These are phyloP conservation scores for Fusarium begoniae DNA, from an alignment of 2,329 filamentous ascomycete species.

Conservation along the genomic window DNA sequence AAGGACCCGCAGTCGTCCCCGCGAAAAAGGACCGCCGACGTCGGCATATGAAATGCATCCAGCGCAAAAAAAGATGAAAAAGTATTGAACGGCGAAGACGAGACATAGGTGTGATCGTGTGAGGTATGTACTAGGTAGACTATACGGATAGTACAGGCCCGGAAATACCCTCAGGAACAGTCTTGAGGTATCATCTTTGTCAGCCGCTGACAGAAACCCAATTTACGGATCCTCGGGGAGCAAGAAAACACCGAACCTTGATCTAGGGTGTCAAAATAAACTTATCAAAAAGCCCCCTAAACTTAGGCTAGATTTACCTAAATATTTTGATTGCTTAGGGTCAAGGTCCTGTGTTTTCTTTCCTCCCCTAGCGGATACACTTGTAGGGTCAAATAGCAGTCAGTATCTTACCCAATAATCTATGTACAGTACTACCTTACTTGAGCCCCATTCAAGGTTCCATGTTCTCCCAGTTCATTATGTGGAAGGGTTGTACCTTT, in stretches of 20 bases:
- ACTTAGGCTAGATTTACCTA: too few relatives aligned
- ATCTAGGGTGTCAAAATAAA: too few relatives aligned
- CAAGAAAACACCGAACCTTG: too few relatives aligned
- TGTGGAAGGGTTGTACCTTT: constrained; percentile 12
- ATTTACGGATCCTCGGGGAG: too few relatives aligned
- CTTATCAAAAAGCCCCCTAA: too few relatives aligned
- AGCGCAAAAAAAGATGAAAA: constrained; percentile 14
- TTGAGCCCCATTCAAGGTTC: constrained; percentile 7
- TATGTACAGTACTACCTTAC: background rate
- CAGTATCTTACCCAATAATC: background rate
- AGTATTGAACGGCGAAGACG: background rate
- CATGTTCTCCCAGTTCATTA: background rate
- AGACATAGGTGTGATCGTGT: background rate
- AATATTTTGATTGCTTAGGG: too few relatives aligned
- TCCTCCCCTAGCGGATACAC: too few relatives aligned
- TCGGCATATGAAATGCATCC: constrained; percentile 34
- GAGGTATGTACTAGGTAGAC: background rate
- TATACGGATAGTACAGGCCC: constrained; percentile 1
- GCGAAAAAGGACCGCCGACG: constrained; percentile 37
- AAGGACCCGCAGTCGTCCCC: constrained; percentile 25
- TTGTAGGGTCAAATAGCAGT: constrained; percentile 1
- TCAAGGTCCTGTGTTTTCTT: too few relatives aligned
- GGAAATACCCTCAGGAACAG: background rate
- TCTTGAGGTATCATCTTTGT: background rate
- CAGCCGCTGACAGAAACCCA: constrained; percentile 11